Percentiles rank a stretch among this genome's conserved stretches.
Conservation (phyloP, 768 basidiomycete species). For the Boletus barrowsii region DNA sequence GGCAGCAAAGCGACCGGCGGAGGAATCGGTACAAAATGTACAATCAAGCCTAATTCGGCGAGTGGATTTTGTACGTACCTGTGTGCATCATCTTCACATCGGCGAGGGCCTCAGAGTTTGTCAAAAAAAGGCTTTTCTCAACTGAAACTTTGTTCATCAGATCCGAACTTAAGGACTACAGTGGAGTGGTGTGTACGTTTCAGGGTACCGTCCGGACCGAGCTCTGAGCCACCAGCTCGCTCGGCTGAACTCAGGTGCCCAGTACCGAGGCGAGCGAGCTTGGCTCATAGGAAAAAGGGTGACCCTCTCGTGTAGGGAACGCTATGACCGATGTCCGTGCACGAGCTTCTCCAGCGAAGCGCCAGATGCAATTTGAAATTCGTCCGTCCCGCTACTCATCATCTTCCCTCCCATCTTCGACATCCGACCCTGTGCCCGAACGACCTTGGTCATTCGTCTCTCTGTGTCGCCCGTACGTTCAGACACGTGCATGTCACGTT, state of each 20-base stretch:
- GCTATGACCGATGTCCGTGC: conserved; percentile 16
- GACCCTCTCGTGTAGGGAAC: neutral
- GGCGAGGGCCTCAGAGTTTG: neutral
- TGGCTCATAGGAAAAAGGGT: neutral
- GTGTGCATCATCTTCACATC: neutral
- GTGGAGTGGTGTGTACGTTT: neutral
- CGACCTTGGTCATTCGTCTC: conserved; percentile 81
- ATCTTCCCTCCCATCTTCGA: conserved; percentile 78
- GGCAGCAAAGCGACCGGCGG: too few relatives aligned
- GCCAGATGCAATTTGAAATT: conserved; percentile 76
- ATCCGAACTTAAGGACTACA: neutral
- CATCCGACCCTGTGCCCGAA: conserved; percentile 77
- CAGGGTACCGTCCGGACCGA: neutral
- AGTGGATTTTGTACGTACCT: too few relatives aligned
- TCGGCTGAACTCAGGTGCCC: neutral
- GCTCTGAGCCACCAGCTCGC: neutral
- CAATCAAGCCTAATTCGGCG: too few relatives aligned
- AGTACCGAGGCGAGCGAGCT: neutral
- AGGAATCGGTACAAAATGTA: too few relatives aligned
- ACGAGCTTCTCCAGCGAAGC: conserved; percentile 62
- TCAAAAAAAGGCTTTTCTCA: neutral
- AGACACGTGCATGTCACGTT: conserved; percentile 34
- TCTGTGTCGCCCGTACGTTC: conserved; percentile 55
- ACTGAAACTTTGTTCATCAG: neutral
- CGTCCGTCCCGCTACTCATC: conserved; percentile 61